Conservation (phyloP, 2,329 filamentous ascomycete species). For the Conoideocrella luteorostrata region DNA sequence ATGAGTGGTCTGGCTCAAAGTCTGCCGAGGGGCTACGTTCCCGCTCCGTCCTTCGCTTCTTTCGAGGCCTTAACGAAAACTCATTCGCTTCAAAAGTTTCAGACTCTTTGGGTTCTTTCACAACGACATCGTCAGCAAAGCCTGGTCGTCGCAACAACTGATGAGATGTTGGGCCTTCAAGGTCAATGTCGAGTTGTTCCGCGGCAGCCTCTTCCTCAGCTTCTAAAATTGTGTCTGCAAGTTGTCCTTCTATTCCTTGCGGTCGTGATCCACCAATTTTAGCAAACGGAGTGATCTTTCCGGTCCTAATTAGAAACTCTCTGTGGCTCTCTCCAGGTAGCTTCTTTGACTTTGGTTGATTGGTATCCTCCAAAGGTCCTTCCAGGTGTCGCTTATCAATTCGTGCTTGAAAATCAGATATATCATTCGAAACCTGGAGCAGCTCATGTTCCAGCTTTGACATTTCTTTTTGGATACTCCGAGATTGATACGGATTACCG, state of each 20-base stretch:
- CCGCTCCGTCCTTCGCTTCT: constrained; percentile 40
- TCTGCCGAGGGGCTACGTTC: constrained; percentile 39
- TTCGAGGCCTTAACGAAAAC: constrained; percentile 53
- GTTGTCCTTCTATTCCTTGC: constrained; percentile 57
- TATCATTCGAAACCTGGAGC: constrained; percentile 59
- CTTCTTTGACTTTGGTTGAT: constrained; percentile 46
- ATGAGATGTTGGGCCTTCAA: constrained; percentile 55
- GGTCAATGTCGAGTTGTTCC: constrained; percentile 32
- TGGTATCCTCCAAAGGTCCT: constrained; percentile 35
- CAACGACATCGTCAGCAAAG: constrained; percentile 42
- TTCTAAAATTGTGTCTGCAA: constrained; percentile 73
- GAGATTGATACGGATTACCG: constrained; percentile 43
- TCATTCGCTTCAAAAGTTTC: constrained; percentile 34
- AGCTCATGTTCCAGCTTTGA: constrained; percentile 60
- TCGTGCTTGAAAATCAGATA: constrained; percentile 72
- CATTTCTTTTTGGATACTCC: constrained; percentile 59
- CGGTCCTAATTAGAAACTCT: constrained; percentile 88
- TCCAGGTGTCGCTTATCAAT: constrained; percentile 67
- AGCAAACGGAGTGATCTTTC: constrained; percentile 95
- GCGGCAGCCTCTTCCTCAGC: constrained; percentile 65
- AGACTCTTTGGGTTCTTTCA: neutral
- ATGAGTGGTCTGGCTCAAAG: constrained; percentile 31
- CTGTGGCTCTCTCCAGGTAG: constrained; percentile 76
- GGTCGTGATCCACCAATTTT: constrained; percentile 62
- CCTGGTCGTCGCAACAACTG: constrained; percentile 68